Percentiles rank a stretch among this genome's conserved stretches.
Conservation (phyloP, 805 yeast species). For the Saccharomycopsis sp. region DNA sequence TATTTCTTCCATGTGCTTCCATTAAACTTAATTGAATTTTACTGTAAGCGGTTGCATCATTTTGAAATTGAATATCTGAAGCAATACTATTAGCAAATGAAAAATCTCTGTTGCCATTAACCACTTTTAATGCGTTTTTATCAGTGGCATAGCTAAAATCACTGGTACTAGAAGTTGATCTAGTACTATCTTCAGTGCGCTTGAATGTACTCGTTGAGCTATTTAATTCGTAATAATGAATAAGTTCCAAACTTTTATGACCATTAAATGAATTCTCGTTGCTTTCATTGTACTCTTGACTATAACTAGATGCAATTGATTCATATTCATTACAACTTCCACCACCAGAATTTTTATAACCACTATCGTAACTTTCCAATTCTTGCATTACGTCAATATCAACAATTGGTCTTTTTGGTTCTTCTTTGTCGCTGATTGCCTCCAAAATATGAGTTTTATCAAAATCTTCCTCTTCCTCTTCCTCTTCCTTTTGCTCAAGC, state of each 20-base stretch:
- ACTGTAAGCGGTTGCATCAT: conserved; percentile 7
- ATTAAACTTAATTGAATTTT: conserved; percentile 6
- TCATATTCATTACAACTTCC: not conserved
- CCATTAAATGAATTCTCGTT: not conserved
- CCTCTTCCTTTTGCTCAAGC: not conserved
- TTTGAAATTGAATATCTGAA: conserved; percentile 18
- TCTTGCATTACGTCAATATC: not conserved
- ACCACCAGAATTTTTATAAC: not conserved
- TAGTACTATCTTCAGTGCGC: too few relatives aligned
- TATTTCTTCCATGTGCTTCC: not conserved
- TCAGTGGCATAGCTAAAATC: not conserved
- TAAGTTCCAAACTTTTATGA: conserved; percentile 6
- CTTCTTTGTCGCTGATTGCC: not conserved
- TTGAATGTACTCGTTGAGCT: conserved; percentile 6
- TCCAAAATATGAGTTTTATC: conserved; percentile 5
- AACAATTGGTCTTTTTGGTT: not conserved
- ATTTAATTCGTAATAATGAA: conserved; percentile 12
- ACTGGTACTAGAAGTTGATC: not conserved
- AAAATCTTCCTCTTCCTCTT: not conserved
- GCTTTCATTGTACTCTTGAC: not conserved
- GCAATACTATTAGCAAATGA: conserved; percentile 20
- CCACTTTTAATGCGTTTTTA: too few relatives aligned
- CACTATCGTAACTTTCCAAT: not conserved
- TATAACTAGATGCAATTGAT: not conserved
- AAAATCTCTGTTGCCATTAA: too few relatives aligned